Percentiles rank a stretch among this genome's conserved stretches.
Conservation (phyloP, 345 rosid genomes). For the Barbarea vulgaris region DNA sequence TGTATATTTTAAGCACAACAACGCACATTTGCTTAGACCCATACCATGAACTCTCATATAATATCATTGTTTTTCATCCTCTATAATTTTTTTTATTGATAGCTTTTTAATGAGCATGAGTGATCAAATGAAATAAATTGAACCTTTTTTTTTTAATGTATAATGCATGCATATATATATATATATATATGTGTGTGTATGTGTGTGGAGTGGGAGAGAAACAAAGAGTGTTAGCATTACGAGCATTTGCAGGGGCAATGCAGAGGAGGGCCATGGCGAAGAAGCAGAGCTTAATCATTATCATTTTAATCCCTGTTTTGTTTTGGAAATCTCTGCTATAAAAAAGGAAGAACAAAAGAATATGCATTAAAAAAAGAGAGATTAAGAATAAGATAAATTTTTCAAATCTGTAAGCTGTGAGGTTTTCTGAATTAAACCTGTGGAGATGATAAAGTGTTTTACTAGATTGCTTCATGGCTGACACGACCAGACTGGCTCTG, state of each 20-base stretch:
- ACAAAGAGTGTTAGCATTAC: constrained; percentile 24
- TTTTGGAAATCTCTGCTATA: constrained; percentile 22
- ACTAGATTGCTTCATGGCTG: constrained; percentile 24
- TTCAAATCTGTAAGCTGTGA: background rate
- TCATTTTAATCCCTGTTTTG: constrained; percentile 19
- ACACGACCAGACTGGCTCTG: constrained; percentile 18
- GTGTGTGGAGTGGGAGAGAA: background rate
- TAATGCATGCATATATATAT: background rate
- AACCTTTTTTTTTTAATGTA: background rate
- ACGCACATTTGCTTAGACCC: background rate
- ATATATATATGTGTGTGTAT: background rate
- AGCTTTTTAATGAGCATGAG: too few relatives aligned
- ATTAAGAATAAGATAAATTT: background rate
- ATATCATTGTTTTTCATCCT: background rate
- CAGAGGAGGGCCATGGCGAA: constrained; percentile 28
- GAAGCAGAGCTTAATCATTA: constrained; percentile 22
- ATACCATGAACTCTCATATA: background rate
- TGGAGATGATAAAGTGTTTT: constrained; percentile 8
- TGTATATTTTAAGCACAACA: background rate
- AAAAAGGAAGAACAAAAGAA: background rate
- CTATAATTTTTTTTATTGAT: background rate
- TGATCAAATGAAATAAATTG: too few relatives aligned
- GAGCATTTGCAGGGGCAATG: constrained; percentile 34
- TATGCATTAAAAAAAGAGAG: background rate
- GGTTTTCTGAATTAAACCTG: constrained; percentile 19